Base-by-base conservation (phyloP, 2,329 filamentous ascomycete species). In the Pyrenochaeta sp. region DNA sequence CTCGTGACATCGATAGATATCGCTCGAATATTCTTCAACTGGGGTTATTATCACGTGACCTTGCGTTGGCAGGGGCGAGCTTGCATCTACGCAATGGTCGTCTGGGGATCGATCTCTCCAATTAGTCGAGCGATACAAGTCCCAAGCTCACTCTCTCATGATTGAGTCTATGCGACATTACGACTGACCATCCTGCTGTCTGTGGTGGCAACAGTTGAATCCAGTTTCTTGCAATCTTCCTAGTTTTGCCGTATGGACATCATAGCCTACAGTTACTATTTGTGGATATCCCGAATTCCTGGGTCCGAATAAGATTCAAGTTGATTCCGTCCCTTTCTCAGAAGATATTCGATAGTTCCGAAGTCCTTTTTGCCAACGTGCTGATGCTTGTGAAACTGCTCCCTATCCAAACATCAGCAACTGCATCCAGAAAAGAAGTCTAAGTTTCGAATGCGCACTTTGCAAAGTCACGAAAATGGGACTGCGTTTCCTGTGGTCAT, bases 341-440 rank as follows among this genome's bases (percentile, higher is more conserved):
- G 75, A 34, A 96, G 81, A 75, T 92, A 95, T 77, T 97, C 93
- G 56, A 97, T 90, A 5, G 92, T 89, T 15, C 84, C 83, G 77
- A 97, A 97, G 72, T 97, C 92, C 67, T 91, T 92, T 79, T 92
- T 95, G 76, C 91, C 89, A 54, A 96, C 77, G 8, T 77, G 73
- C 12, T 87, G 73, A 72, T 91, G 84, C 73, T 90, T 91, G 39
- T 88, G 82, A 72, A 99, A 98, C 73, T 97, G 92, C 28, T 82
- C 77, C 66, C 91, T 93, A 55, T 56, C 65, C 2, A 56, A 52
- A 48, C 46, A 50, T 63, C 47, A 64, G 62, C 47, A 42, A 24
- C 15, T 27, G 46, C 3, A 32, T 12, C 15, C 36, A 53, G 12
- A 3, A 27, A 28, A 27, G 2, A 40, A 28, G 43, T 10, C 42